Evolutionary conservation across 2,329 filamentous ascomycete species (phyloP), one percentile per base, ranked within the genome.

Genomic region (Thelonectria rubi): DNA sequence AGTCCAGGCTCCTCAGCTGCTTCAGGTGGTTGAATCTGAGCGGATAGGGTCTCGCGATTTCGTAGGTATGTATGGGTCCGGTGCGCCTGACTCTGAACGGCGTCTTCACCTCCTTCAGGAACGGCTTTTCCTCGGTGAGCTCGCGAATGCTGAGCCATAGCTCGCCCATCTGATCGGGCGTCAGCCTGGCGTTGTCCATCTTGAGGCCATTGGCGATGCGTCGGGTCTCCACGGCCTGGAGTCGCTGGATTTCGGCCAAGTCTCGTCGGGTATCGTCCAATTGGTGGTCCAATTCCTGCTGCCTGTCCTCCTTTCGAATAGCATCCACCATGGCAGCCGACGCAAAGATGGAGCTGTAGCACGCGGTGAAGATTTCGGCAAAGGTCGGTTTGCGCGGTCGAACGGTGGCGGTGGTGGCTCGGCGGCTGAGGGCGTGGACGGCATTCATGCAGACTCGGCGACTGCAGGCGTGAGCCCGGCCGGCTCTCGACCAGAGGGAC

Each of bases 281-380:
- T 59, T 85, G 84, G 18, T 76, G 73, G 56, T 92, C 88, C 78
- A 91, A 86, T 65, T 88, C 83, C 63, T 80, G 80, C 48, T 84
- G 81, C 64, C 86, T 81, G 42, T 80, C 78, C 55, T 86, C 81
- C 72, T 92, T 91, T 30, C 78, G 74, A 26, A 81, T 79, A 6
- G 85, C 84, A 73, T 93, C 90, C 30, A 85, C 78, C 3, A 90
- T 78, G 11, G 88, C 83, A 2, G 88, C 89, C 2, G 86, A 85
- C 5, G 87, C 88, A 69, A 91, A 85, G 55, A 90, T 84, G 34
- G 87, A 86, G 24, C 89, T 89, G 71, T 91, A 92, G 73, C 84
- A 85, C 40, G 89, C 85, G 21, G 89, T 91, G 72, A 89, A 82
- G 62, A 88, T 65, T 76, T 88, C 79, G 75, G 82, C 77, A 70